A percentile compares a stretch with the other conserved stretches of the same genome.
Conservation (phyloP, 208 protist species). For the Herpetomonas samuelpessoai region DNA sequence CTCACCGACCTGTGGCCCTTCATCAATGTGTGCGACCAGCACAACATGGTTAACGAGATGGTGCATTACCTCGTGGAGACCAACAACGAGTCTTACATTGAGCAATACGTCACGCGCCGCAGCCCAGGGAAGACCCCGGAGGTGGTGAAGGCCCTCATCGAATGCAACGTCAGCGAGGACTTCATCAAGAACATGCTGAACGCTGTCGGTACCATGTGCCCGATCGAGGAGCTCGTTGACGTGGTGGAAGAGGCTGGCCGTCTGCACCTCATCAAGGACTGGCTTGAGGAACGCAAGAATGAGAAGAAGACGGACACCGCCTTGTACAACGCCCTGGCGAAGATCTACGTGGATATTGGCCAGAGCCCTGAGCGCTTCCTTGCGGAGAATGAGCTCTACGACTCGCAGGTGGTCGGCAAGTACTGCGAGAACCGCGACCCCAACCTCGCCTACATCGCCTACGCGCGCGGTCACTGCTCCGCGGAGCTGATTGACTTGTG, state of each 20-base stretch:
- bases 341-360: slow-evolving; percentile 99
- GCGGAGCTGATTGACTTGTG: slow-evolving; percentile 97
- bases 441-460: slow-evolving; percentile 97
- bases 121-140: slow-evolving; percentile 97
- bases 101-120: slow-evolving; percentile 95
- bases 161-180: slow-evolving; percentile 97
- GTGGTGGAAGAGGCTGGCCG: slow-evolving; percentile 86
- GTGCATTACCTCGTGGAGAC: slow-evolving; percentile 97
- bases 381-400: slow-evolving; percentile 96
- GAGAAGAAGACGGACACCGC: slow-evolving; percentile 95
- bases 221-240: slow-evolving; percentile 85
- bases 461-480: slow-evolving; percentile 96
- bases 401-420: slow-evolving; percentile 93
- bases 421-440: slow-evolving; percentile 99
- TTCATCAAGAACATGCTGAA: slow-evolving; percentile 96
- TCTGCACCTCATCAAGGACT: slow-evolving; percentile 97
- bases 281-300: slow-evolving; percentile 96
- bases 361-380: slow-evolving; percentile 98
- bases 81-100: slow-evolving; percentile 96
- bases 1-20: slow-evolving; percentile 98
- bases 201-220: slow-evolving; percentile 95
- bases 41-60: slow-evolving; percentile 98
- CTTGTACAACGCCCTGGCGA: slow-evolving; percentile 99
- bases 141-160: slow-evolving; percentile 98
- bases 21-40: slow-evolving; percentile 99